phyloP scores from a whole-genome alignment of 2,329 filamentous ascomycete genomes.

The Septoria petroselini region DNA sequence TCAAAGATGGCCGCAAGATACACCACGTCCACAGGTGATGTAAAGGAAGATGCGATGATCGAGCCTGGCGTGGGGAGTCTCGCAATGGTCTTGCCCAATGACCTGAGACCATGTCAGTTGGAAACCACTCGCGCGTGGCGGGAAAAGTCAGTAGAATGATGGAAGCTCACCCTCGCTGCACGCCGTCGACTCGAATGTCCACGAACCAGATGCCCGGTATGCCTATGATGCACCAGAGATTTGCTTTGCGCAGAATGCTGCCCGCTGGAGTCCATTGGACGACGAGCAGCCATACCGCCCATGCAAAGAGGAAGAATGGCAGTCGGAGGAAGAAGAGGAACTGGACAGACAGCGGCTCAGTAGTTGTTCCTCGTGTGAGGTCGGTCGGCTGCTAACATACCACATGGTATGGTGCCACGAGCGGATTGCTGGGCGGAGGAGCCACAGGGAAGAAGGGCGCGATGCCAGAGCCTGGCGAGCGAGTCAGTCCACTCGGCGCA shows the following conservation, averaged over 20 bases:
- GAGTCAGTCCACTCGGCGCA: conserved; percentile 22
- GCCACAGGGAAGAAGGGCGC: conserved; percentile 88
- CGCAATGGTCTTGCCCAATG: conserved; percentile 70
- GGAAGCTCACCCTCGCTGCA: conserved; percentile 71
- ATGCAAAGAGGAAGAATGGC: conserved; percentile 68
- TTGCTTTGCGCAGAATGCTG: conserved; percentile 69
- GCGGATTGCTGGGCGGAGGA: conserved; percentile 61
- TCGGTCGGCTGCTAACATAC: conserved; percentile 25
- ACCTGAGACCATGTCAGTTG: conserved; percentile 41
- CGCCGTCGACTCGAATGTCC: conserved; percentile 95
- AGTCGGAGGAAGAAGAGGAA: conserved; percentile 78
- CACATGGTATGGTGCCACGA: conserved; percentile 50
- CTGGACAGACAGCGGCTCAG: conserved; percentile 33
- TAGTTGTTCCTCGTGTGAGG: neutral
- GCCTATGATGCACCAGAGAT: conserved; percentile 81
- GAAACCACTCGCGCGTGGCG: conserved; percentile 15
- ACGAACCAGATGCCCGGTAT: conserved; percentile 97
- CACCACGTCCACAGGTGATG: conserved; percentile 85
- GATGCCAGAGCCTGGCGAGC: conserved; percentile 76
- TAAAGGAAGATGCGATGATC: conserved; percentile 86
- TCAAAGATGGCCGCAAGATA: conserved; percentile 96
- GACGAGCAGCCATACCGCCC: conserved; percentile 35
- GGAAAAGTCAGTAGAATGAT: conserved; percentile 1
- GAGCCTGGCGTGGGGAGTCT: conserved; percentile 70
- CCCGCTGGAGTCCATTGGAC: conserved; percentile 72